Conservation (phyloP, 2,329 filamentous ascomycete species). For the Fusarium siculi region DNA sequence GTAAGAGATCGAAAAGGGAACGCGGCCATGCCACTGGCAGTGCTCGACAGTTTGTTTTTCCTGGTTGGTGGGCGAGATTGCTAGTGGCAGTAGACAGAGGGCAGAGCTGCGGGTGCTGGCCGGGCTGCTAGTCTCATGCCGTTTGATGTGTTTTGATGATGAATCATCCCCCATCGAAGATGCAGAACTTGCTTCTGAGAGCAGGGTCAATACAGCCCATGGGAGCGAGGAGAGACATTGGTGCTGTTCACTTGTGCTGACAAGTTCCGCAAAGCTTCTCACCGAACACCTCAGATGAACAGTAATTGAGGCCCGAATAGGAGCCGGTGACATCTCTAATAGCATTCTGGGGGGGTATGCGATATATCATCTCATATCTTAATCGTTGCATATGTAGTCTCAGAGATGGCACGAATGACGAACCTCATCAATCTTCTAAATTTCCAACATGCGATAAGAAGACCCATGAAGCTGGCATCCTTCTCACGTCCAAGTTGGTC, state of each 20-base stretch:
- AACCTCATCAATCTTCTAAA: not conserved
- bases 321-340: accelerated
- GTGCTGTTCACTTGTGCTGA: no score
- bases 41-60: not conserved
- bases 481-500: not conserved
- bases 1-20: accelerated
- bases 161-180: not conserved
- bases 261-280: no score
- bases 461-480: not conserved
- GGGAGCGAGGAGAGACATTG: accelerated
- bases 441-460: no score
- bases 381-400: accelerated
- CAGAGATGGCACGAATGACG: not conserved
- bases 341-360: not conserved
- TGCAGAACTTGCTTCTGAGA: not conserved
- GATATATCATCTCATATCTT: not conserved
- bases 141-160: not conserved
- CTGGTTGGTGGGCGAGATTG: accelerated
- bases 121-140: not conserved
- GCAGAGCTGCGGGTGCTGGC: not conserved
- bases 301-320: accelerated
- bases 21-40: not conserved
- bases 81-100: no score
- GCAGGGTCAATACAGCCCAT: not conserved
- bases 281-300: not conserved